Evolutionary conservation across 2,329 filamentous ascomycete species (phyloP), one percentile per base, ranked within the genome.

Genomic region (Hypoxylon sp.): DNA sequence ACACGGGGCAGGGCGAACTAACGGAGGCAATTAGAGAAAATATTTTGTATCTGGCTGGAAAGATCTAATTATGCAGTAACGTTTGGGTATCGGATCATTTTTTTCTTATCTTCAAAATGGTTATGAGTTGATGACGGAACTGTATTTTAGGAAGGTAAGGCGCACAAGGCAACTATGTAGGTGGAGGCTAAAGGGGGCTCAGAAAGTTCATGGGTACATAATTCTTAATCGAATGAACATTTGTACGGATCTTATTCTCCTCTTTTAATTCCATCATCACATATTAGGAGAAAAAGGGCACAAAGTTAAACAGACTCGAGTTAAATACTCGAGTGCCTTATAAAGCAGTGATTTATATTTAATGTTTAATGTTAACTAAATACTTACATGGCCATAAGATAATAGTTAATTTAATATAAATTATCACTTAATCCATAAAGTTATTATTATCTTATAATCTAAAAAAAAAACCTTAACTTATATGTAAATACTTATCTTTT

Each of bases 21-120:
- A 86, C 83, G 0, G 79, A 81, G 10, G 80, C 81, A 1, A 82
- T 87, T 48, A 81, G 75, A 60, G 80, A 85, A 65, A 89, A 89
- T 68, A 86, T 89, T 50, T 56, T 81, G 58, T 85, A 88, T 71
- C 77, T 90, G 3, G 87, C 85, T 3, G 87, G 88, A 1, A 83
- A 79, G 52, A 75, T 82, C 27, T 85, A 76, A 55, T 35, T 21
- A 42, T 39, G 13, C 6, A 2, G 3, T 29, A n/a, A 4, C 7
- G n/a, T 13, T 27, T 29, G 24, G 35, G 19, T 17, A 11, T 52
- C 11, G 7, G 19, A 21, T 4, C 6, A 8, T 17, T 21, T 46
- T 35, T 31, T 55, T 47, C 44, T 27, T 46, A 42, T 27, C 17
- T 15, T 29, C 15, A 11, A 44, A 44, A 21, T 21, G 39, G 7